Evolutionary conservation across 371 early-diverging fungal genomes (phyloP).

Genomic region (Coemansia sp.): DNA sequence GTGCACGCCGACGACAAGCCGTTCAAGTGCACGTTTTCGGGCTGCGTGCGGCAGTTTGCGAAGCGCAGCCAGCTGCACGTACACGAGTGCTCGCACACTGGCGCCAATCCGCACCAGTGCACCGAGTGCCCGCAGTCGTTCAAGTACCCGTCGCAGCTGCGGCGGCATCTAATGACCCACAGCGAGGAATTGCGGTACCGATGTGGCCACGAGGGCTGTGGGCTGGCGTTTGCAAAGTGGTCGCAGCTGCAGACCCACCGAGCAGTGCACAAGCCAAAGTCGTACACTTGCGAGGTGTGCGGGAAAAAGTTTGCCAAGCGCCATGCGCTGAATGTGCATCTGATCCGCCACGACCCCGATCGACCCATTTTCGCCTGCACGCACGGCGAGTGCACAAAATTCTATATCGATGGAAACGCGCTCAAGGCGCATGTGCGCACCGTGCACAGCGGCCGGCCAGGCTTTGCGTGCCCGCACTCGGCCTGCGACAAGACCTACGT

Average conservation of each 20-base stretch:
- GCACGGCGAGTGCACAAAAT: conserved; percentile 45
- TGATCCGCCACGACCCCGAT: conserved; percentile 49
- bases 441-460: conserved; percentile 23
- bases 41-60: conserved; percentile 33
- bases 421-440: conserved; percentile 22
- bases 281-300: conserved; percentile 46
- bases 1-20: conserved; percentile 10
- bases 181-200: conserved; percentile 32
- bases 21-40: conserved; percentile 19
- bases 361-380: conserved; percentile 46
- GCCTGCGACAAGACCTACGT: conserved; percentile 41
- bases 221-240: conserved; percentile 50
- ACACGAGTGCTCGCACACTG: conserved; percentile 35
- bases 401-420: conserved; percentile 33
- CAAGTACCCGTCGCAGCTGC: conserved; percentile 50
- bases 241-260: conserved; percentile 54
- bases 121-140: conserved; percentile 39
- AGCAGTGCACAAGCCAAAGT: conserved; percentile 33
- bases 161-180: conserved; percentile 39
- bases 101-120: conserved; percentile 50
- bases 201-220: conserved; percentile 49
- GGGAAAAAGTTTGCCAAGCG: conserved; percentile 44
- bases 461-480: conserved; percentile 35
- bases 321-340: conserved; percentile 46
- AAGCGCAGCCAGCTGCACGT: conserved; percentile 36